Conservation (phyloP, 805 yeast genomes). For the Lipomyces kockii region DNA sequence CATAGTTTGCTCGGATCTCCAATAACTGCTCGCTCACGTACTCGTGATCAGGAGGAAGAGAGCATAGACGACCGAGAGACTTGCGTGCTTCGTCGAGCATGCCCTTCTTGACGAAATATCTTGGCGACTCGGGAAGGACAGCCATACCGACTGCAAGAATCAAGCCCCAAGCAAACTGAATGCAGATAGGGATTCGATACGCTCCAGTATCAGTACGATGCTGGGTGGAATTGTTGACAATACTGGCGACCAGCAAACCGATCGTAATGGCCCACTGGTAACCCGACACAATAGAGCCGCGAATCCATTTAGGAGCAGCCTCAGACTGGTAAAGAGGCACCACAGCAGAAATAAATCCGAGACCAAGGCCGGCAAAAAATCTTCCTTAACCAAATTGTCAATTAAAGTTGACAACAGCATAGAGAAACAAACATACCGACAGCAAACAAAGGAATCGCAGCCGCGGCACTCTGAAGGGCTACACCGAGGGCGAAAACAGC, state of each 20-base stretch:
- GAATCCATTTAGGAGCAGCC: slow-evolving; percentile 74
- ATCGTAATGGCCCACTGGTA: slow-evolving; percentile 75
- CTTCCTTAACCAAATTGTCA: slow-evolving; percentile 54
- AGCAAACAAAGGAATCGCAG: slow-evolving; percentile 57
- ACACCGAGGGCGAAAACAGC: slow-evolving; percentile 73
- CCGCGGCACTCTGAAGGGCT: slow-evolving; percentile 64
- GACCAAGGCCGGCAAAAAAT: slow-evolving; percentile 69
- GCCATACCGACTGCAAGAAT: slow-evolving; percentile 48
- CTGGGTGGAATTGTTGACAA: slow-evolving; percentile 44
- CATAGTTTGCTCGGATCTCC: slow-evolving; percentile 52
- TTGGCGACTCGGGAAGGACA: slow-evolving; percentile 74
- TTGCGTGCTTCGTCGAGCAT: slow-evolving; percentile 60
- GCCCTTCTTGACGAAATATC: slow-evolving; percentile 66
- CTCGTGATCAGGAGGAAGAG: slow-evolving; percentile 51
- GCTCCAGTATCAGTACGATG: slow-evolving; percentile 69
- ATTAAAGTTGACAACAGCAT: neutral
- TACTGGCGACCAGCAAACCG: slow-evolving; percentile 67
- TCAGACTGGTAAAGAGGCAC: slow-evolving; percentile 82
- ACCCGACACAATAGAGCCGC: slow-evolving; percentile 77
- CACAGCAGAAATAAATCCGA: slow-evolving; percentile 76
- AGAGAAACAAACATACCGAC: slow-evolving; percentile 52
- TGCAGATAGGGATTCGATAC: slow-evolving; percentile 78
- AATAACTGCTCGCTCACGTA: slow-evolving; percentile 52
- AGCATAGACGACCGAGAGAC: slow-evolving; percentile 56
- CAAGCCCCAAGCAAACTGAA: slow-evolving; percentile 70